Percentiles rank a stretch among this genome's conserved stretches.
Conservation (phyloP, 495 filamentous ascomycete genomes). For the Neurospora sp. region DNA sequence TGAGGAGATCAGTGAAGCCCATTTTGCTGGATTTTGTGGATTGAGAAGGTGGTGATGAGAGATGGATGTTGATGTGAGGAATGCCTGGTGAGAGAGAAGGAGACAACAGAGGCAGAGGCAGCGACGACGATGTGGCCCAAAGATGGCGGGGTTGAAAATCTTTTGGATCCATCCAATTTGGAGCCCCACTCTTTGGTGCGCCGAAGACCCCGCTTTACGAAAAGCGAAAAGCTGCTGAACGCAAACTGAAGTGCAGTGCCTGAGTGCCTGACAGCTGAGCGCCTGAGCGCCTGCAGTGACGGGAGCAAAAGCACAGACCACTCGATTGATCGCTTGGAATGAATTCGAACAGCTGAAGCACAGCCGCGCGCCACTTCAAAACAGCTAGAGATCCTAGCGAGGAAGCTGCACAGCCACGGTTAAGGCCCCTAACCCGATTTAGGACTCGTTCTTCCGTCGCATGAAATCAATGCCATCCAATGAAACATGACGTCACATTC, state of each 20-base stretch:
- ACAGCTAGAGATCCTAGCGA: background rate
- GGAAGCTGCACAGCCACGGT: background rate
- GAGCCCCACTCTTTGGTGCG: background rate
- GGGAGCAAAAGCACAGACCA: background rate
- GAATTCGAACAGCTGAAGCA: background rate
- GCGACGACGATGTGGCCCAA: slow-evolving; percentile 4
- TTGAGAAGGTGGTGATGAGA: background rate
- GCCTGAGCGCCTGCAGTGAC: background rate
- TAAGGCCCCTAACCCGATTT: background rate
- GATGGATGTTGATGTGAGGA: background rate
- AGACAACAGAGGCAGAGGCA: slow-evolving; percentile 1
- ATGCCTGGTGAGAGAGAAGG: slow-evolving; percentile 2
- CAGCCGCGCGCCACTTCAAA: background rate
- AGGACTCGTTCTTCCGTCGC: background rate
- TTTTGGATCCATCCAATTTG: slow-evolving; percentile 4
- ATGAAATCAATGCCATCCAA: background rate
- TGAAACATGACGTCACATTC: background rate
- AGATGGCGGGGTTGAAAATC: slow-evolving; percentile 17
- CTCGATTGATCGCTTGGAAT: background rate
- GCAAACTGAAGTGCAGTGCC: background rate
- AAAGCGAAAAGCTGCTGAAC: background rate
- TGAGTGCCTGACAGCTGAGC: background rate
- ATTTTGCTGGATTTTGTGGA: slow-evolving; percentile 38
- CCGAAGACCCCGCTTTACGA: background rate
- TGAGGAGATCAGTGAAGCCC: slow-evolving; percentile 91